Percentiles rank a stretch among this genome's conserved stretches.
Evolutionary conservation across 176 grass and related monocot genomes (phyloP).

Genomic region (Triticum urartu): DNA sequence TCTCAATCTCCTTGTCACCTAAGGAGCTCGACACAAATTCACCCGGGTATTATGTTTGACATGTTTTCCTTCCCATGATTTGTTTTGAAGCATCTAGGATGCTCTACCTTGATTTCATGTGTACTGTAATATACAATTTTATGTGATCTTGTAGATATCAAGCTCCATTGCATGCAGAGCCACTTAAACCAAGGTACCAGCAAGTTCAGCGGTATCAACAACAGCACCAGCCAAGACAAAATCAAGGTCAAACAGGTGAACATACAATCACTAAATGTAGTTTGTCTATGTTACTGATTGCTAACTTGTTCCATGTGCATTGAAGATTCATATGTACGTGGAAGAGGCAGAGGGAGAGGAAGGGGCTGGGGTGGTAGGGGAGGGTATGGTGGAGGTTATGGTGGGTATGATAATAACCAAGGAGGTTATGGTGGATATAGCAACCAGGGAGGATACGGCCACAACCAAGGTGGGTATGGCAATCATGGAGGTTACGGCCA

Average conservation of each 20-base stretch:
- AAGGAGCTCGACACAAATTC: constrained; percentile 71
- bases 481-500: constrained; percentile 66
- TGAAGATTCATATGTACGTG: constrained; percentile 77
- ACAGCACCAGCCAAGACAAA: constrained; percentile 70
- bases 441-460: constrained; percentile 61
- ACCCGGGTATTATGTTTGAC: constrained; percentile 59
- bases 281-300: neutral
- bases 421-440: constrained; percentile 68
- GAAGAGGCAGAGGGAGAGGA: constrained; percentile 69
- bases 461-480: constrained; percentile 55
- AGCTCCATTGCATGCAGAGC: constrained; percentile 69
- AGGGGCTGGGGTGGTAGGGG: constrained; percentile 65
- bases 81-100: neutral
- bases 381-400: constrained; percentile 59
- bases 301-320: constrained; percentile 23
- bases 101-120: neutral
- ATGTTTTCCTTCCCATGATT: neutral
- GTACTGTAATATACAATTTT: neutral
- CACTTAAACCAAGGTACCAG: constrained; percentile 59
- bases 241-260: constrained; percentile 57
- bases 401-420: constrained; percentile 68
- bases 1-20: constrained; percentile 88
- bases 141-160: constrained; percentile 62
- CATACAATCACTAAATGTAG: neutral
- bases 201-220: constrained; percentile 76